Evolutionary conservation across 2,329 filamentous ascomycete genomes (phyloP), one percentile per base, ranked within the genome.

Genomic region (Shiraia sp.): DNA sequence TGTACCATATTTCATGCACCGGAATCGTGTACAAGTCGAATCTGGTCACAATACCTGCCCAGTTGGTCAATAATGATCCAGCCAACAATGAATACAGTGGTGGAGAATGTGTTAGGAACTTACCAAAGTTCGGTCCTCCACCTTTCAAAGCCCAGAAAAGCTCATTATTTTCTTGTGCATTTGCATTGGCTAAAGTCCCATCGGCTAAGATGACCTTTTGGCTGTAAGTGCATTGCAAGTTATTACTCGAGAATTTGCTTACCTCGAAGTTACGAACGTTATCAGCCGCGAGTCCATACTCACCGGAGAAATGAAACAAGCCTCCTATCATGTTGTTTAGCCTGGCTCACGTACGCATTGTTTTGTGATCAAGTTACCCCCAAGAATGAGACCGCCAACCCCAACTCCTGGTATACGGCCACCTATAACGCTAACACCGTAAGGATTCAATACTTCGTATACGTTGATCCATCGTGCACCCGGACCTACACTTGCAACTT

Each of bases 111-210:
- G n/a, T n/a, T n/a, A n/a, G n/a, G n/a, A n/a, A n/a, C n/a, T 12
- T 12, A 22, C 69, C 70, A 39, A 71, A 72, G 51, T 72, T 71
- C 39, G 62, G 66, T 38, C 51, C n/a, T 13, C 57, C 58, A 9
- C 59, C 59, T 15, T 50, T 45, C 27, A 63, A 40, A 2, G 58
- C 59, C 53, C 57, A 61, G 40, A 58, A 63, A 3, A 63, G 49
- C 31, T 63, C 59, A 3, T 48, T 40, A 12, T 63, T 57, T 10
- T 40, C 17, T 6, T 38, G 27, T 3, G 50, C 47, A 24, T 50
- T 54, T 16, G 53, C 55, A n/a, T 71, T 49, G 15, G 68, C 55
- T 17, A 72, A 45, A 1, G 57, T 52, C 15, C 46, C 46, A 16
- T 19, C 36, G 3, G 31, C 31, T 4, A 33, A 9, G 10, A 33